Evolutionary conservation across 257 asterid genomes (phyloP).

Genomic region (Cinchona pubescens): DNA sequence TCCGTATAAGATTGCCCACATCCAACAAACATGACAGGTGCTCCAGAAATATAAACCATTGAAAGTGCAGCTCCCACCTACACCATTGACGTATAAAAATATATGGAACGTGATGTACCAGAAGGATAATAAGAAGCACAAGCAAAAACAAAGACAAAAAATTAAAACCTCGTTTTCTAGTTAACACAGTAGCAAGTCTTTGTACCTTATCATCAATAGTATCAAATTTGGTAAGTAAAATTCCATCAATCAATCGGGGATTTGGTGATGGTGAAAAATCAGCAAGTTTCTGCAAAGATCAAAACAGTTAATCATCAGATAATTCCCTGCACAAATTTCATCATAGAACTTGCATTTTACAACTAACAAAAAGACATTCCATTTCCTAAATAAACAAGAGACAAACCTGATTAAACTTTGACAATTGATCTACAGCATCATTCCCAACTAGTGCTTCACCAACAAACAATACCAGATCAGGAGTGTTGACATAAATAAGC

Average conservation of each 20-base stretch:
- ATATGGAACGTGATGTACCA: not conserved
- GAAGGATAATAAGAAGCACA: not conserved
- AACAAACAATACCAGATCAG: conserved; percentile 83
- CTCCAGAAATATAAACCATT: conserved; percentile 93
- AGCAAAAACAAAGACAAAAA: not conserved
- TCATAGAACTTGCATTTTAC: not conserved
- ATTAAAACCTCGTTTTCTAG: not conserved
- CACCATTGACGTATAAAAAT: conserved; percentile 3
- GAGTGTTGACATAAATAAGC: conserved; percentile 77
- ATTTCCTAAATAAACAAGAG: too few relatives aligned
- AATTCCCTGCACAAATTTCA: not conserved
- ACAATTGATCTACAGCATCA: conserved; percentile 89
- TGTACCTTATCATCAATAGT: conserved; percentile 92
- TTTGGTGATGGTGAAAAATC: conserved; percentile 80
- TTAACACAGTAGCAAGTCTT: not conserved
- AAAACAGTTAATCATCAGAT: not conserved
- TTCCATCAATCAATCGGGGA: conserved; percentile 92
- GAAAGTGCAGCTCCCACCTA: conserved; percentile 98
- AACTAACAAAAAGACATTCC: not conserved
- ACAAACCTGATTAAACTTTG: conserved; percentile 85
- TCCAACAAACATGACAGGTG: conserved; percentile 95
- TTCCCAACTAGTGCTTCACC: conserved; percentile 99
- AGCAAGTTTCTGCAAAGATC: conserved; percentile 66
- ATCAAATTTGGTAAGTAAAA: conserved; percentile 90
- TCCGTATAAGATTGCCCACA: conserved; percentile 96